phyloP scores from a whole-genome alignment of 768 basidiomycete genomes.

The Mycena floridula region DNA sequence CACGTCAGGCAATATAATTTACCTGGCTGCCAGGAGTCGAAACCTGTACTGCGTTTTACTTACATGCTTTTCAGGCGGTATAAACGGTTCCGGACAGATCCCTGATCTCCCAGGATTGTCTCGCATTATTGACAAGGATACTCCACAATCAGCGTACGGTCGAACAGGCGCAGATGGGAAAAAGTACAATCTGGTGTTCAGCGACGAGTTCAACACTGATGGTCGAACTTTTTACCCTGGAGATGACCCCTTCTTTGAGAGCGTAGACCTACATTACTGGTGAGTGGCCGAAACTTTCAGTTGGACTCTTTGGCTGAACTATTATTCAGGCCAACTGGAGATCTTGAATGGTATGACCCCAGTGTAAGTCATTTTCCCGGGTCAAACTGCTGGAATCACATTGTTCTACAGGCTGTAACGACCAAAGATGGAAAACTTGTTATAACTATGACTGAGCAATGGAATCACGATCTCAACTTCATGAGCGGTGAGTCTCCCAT shows the following conservation, averaged over 20 bases:
- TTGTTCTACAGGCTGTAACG: slow-evolving; percentile 51
- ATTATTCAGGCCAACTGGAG: slow-evolving; percentile 50
- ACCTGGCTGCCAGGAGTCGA: too few species aligned
- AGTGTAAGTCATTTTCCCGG: slow-evolving; percentile 32
- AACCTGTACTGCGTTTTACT: too few species aligned
- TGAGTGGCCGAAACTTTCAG: slow-evolving; percentile 17
- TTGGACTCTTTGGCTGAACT: neutral
- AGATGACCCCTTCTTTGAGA: too few species aligned
- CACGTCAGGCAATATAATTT: too few species aligned
- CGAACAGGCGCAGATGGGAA: slow-evolving; percentile 72
- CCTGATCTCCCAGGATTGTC: slow-evolving; percentile 67
- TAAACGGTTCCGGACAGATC: slow-evolving; percentile 85
- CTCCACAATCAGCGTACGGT: slow-evolving; percentile 50
- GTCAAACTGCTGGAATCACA: neutral
- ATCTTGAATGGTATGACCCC: slow-evolving; percentile 84
- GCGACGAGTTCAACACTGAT: slow-evolving; percentile 74
- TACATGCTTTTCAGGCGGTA: too few species aligned
- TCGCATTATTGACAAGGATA: slow-evolving; percentile 69
- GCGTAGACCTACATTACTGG: slow-evolving; percentile 80
- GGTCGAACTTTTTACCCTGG: slow-evolving; percentile 69
- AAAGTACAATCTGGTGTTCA: slow-evolving; percentile 79
- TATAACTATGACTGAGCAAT: slow-evolving; percentile 69
- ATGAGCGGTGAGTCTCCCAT: slow-evolving; percentile 49
- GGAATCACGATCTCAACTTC: slow-evolving; percentile 79
- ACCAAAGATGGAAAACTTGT: slow-evolving; percentile 75